Evolutionary conservation across 2,329 filamentous ascomycete species (phyloP).

Genomic region (Alternaria hordeiaustralica): DNA sequence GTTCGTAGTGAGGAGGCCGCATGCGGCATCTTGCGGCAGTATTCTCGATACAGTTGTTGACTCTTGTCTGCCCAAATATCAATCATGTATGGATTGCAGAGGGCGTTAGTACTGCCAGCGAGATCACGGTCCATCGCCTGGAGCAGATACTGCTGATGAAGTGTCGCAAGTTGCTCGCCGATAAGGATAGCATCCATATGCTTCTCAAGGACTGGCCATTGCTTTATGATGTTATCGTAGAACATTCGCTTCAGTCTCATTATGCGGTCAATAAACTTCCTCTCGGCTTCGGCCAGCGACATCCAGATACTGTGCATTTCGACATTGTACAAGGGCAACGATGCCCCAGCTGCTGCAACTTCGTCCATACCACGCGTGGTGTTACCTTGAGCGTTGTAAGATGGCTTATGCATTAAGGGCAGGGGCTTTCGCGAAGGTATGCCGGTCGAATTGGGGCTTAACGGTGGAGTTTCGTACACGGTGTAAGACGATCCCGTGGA

Average conservation of each 20-base stretch:
- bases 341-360: neutral
- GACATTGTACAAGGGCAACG: conserved; percentile 11
- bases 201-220: conserved; percentile 37
- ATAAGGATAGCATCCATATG: conserved; percentile 31
- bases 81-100: conserved; percentile 31
- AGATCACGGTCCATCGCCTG: conserved; percentile 26
- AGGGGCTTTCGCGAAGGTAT: conserved; percentile 16
- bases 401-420: conserved; percentile 19
- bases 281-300: conserved; percentile 28
- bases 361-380: neutral
- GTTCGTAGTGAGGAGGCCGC: conserved; percentile 30
- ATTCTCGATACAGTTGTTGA: conserved; percentile 30
- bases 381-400: conserved; percentile 11
- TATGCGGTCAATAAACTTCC: conserved; percentile 34
- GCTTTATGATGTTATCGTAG: conserved; percentile 29
- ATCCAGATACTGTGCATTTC: conserved; percentile 34
- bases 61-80: conserved; percentile 29
- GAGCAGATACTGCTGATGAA: conserved; percentile 30
- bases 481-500: conserved; percentile 29
- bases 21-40: conserved; percentile 34
- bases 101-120: conserved; percentile 8
- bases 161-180: conserved; percentile 22
- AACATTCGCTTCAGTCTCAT: conserved; percentile 34
- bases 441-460: conserved; percentile 2
- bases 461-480: conserved; percentile 3